A percentile compares a stretch with the other conserved stretches of the same genome.
These are phyloP conservation scores for Rosa hybrid DNA, from an alignment of 331 rosid species.

Conservation along the genomic window DNA sequence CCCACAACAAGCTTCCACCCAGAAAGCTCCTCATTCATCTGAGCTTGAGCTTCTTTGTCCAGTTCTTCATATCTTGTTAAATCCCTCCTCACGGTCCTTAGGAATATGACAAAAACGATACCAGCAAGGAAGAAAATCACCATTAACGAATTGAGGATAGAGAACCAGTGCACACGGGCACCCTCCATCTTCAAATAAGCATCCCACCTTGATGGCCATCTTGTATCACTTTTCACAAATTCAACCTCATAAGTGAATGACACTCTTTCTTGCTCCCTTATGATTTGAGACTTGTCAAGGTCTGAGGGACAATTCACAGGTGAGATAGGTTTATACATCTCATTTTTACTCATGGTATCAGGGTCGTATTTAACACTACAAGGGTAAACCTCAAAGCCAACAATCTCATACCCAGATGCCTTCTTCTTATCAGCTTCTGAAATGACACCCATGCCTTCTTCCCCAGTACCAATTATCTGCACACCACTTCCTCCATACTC, in stretches of 20 bases:
- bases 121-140: conserved; percentile 89
- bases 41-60: conserved; percentile 96
- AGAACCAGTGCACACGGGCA: conserved; percentile 94
- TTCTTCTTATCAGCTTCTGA: conserved; percentile 72
- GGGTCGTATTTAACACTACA: conserved; percentile 67
- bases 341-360: conserved; percentile 48
- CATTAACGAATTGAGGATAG: conserved; percentile 84
- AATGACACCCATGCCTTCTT: conserved; percentile 78
- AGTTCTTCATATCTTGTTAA: conserved; percentile 85
- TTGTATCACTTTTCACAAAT: conserved; percentile 70
- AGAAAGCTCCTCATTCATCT: conserved; percentile 95
- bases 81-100: conserved; percentile 92
- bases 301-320: conserved; percentile 61
- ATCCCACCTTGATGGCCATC: conserved; percentile 98
- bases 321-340: conserved; percentile 35
- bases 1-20: conserved; percentile 99
- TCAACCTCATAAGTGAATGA: conserved; percentile 86
- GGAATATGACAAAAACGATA: conserved; percentile 85
- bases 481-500: conserved; percentile 84
- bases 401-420: conserved; percentile 83
- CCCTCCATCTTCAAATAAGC: conserved; percentile 96
- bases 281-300: conserved; percentile 63
- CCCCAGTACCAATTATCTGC: conserved; percentile 85
- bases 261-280: conserved; percentile 65
- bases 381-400: conserved; percentile 82